phyloP scores from a whole-genome alignment of 108 stramenopile genomes.

The Discostella pseudostelligera region DNA sequence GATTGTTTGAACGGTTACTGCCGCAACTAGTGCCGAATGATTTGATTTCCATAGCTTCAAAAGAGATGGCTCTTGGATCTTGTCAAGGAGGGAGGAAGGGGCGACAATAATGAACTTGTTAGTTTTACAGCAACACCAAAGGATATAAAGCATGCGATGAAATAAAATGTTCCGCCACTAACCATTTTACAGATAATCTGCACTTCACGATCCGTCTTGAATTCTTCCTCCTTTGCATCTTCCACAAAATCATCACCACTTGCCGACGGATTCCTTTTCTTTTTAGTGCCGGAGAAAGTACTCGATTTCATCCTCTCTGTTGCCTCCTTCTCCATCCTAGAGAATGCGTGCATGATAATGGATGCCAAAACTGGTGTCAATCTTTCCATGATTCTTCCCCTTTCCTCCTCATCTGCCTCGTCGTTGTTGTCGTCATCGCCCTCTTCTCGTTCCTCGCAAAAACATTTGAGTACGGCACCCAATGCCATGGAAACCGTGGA shows the following conservation, averaged over 20 bases:
- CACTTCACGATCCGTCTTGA: constrained; percentile 37
- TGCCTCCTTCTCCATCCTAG: constrained; percentile 35
- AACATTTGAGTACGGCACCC: constrained; percentile 16
- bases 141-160: neutral
- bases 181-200: constrained; percentile 33
- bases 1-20: constrained; percentile 32
- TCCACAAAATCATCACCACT: neutral
- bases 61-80: constrained; percentile 43
- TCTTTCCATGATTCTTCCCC: constrained; percentile 5
- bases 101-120: neutral
- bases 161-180: constrained; percentile 4
- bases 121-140: neutral
- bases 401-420: neutral
- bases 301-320: constrained; percentile 1
- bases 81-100: neutral
- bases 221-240: constrained; percentile 3
- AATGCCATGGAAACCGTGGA: constrained; percentile 22
- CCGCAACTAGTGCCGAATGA: constrained; percentile 29
- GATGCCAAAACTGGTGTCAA: constrained; percentile 42
- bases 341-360: constrained; percentile 40
- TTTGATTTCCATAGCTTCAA: constrained; percentile 28
- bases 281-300: neutral
- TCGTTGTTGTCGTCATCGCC: constrained; percentile 23
- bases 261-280: no score
- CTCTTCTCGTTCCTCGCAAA: neutral